Conservation (phyloP, 202 grass and related monocot species). For the Miscanthus sacchariflorus region DNA sequence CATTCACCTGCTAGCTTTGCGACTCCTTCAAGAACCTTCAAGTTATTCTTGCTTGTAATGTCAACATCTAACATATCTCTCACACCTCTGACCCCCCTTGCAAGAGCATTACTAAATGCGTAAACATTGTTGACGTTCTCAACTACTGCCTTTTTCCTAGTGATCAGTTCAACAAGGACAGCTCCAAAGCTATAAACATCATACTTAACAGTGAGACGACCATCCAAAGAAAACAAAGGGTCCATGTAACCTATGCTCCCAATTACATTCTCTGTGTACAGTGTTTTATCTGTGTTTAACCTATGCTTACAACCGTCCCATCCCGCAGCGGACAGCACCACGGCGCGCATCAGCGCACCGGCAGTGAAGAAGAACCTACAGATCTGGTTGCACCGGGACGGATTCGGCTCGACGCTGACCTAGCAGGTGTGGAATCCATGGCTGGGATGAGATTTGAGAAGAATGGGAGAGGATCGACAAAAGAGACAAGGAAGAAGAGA, state of each 20-base stretch:
- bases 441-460: no score
- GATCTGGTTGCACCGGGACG: no score
- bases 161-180: constrained; percentile 5
- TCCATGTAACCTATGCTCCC: constrained; percentile 22
- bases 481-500: no score
- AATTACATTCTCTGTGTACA: background rate
- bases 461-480: no score
- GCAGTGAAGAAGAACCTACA: no score
- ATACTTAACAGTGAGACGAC: background rate
- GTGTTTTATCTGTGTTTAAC: background rate
- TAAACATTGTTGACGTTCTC: background rate
- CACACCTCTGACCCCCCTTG: background rate
- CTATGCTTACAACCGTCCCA: no score
- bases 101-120: background rate
- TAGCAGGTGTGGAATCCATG: no score
- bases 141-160: background rate
- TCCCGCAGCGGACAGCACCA: constrained; percentile 54
- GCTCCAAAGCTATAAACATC: constrained; percentile 32
- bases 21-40: constrained; percentile 1
- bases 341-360: constrained; percentile 39
- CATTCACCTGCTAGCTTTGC: constrained; percentile 13
- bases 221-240: constrained; percentile 9
- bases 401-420: no score
- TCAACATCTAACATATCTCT: constrained; percentile 7
- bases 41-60: background rate